Evolutionary conservation across 2,329 filamentous ascomycete genomes (phyloP), one percentile per base, ranked within the genome.

Genomic region (Fusarium nematophilum): DNA sequence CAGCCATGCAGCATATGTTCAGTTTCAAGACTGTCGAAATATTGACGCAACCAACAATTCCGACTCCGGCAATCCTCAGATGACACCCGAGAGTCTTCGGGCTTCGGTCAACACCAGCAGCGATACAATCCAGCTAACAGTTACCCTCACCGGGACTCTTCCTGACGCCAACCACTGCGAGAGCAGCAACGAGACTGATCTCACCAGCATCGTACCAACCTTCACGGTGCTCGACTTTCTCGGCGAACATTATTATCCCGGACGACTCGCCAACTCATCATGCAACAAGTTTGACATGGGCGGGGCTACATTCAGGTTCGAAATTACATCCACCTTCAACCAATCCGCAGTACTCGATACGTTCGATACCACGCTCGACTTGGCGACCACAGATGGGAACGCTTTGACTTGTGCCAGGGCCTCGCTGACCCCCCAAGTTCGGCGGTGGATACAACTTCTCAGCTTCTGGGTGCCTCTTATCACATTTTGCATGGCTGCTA

Each of bases 301-400:
- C 3, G 42, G 38, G 9, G 25, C 58, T 1, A 62, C 53, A 15
- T 23, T 34, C 1, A 58, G 18, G 2, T 43, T 62, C 3, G 53
- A 45, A 2, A 59, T 62, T 3, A 2, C 18, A 0, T 49, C 59
- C 0, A 31, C 34, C 1, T 62, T 62, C 0, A 18, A 59, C 0
- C 54, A 26, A 7, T 62, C 59, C 5, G 26, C 54, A 0, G 6
- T 63, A 2, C 54, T 63, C 7, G 59, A 63, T 2, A 55, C 59
- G 0, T 62, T 55, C 1, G 17, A 37, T 9, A 56, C 49, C 3
- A 63, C 25, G 3, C 1, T 62, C 3, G 34, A 63, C 13, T 14
- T 62, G 6, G 6, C 9, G 1, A 18, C 29, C 0, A 9, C 27
- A 2, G 21, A 62, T 1, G 42, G 34, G 1, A 46, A 29, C 5